Evolutionary conservation across 2,329 filamentous ascomycete species (phyloP), one percentile per base, ranked within the genome.

Genomic region (Setomelanomma holmii): DNA sequence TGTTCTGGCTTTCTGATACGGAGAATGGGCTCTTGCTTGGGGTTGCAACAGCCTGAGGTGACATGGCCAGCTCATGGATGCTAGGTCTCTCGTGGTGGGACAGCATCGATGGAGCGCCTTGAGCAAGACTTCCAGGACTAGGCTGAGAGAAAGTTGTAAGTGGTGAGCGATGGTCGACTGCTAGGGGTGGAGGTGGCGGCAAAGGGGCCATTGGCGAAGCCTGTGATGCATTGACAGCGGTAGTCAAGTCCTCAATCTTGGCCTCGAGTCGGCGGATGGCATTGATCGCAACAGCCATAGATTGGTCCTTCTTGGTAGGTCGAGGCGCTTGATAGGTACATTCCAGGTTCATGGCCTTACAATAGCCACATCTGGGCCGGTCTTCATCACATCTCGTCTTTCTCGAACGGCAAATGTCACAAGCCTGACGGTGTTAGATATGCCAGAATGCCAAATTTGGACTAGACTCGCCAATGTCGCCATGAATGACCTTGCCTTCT

Each of bases 351-450:
- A 79, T 75, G 12, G 73, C 68, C 56, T 77, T 79, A 68, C 82
- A 84, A 42, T 82, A 75, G 23, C 80, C 80, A 57, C 82, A 84
- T 41, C 59, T 65, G 27, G 82, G 81, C 24, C 79, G 72, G 51
- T 82, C 82, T 65, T 83, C 81, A 55, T 84, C 81, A 64, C 82
- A 84, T 70, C 80, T 68, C 16, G 80, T 82, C 69, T 84, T 84
- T 61, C 82, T 81, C 42, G 79, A 68, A 21, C 82, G 75, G 61
- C 82, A 84, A 14, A 76, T 77, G 60, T 84, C 81, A 60, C 82
- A 84, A 2, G 82, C 82, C 80, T 73, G 27, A 11, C n/a, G 12
- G 14, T 5, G 40, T 67, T 35, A 69, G 50, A 21, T 33, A 2
- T 12, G 10, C 10, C 3, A 7, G 24, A 2, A 34, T 34, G 22